A percentile compares a stretch with the other conserved stretches of the same genome.
phyloP scores from a whole-genome alignment of 1,284 basidiomycete species.

The Athelia psychrophila region DNA sequence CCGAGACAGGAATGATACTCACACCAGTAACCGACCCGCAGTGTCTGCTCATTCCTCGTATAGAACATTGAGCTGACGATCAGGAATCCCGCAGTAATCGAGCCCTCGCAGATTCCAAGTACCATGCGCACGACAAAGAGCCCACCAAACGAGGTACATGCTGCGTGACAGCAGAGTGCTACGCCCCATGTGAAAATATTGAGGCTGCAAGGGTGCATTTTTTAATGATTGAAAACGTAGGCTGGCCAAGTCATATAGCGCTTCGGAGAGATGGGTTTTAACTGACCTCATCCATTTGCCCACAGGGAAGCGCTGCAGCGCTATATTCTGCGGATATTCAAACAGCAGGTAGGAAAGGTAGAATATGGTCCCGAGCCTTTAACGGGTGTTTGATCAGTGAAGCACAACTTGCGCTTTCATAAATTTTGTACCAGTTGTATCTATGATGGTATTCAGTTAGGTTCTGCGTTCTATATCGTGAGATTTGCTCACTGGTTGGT shows the following conservation, averaged over 20 bases:
- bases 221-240: not conserved
- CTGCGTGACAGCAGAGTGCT: conserved; percentile 47
- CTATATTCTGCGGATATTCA: conserved; percentile 76
- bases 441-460: conserved; percentile 19
- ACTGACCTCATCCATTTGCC: conserved; percentile 69
- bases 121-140: conserved; percentile 49
- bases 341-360: conserved; percentile 43
- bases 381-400: conserved; percentile 1
- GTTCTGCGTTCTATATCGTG: conserved; percentile 6
- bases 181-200: conserved; percentile 55
- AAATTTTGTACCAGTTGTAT: conserved; percentile 40
- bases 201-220: no score
- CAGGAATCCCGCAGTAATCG: conserved; percentile 81
- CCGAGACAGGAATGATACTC: conserved; percentile 20
- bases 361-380: conserved; percentile 72
- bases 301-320: conserved; percentile 73
- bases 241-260: not conserved
- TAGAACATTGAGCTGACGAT: conserved; percentile 74
- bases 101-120: conserved; percentile 61
- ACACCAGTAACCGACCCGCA: conserved; percentile 78
- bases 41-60: conserved; percentile 71
- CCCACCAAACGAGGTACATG: conserved; percentile 51
- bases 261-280: not conserved
- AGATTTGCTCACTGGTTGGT: conserved; percentile 46
- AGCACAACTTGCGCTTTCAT: not conserved